Evolutionary conservation across 2,329 filamentous ascomycete species (phyloP).

Genomic region (Dryadomyces quercivorus): DNA sequence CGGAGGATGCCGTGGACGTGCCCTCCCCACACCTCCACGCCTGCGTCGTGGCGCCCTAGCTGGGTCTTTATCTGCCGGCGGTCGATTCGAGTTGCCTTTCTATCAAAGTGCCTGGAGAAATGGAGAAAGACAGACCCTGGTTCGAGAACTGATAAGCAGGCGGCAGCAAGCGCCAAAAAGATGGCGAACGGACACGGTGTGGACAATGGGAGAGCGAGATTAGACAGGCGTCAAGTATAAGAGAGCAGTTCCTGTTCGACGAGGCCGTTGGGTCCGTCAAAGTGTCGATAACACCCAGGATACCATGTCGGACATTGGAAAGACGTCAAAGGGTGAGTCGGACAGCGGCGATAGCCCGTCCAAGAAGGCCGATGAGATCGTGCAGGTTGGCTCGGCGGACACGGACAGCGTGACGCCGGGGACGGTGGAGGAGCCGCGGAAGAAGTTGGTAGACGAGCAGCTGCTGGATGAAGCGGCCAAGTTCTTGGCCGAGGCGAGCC

Average conservation of each 20-base stretch:
- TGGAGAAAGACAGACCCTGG: background rate
- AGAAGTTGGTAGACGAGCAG: background rate
- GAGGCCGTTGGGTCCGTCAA: no score
- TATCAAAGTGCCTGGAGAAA: background rate
- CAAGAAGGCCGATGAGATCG: background rate
- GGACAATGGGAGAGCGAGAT: background rate
- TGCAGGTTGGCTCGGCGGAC: background rate
- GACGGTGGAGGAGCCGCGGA: background rate
- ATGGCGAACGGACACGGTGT: background rate
- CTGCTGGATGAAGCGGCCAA: constrained; percentile 1
- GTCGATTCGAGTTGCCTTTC: background rate
- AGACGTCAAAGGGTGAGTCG: background rate
- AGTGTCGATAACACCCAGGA: no score
- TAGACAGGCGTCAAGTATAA: constrained; percentile 29
- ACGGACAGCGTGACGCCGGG: background rate
- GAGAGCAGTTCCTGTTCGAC: background rate
- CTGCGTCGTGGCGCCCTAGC: background rate
- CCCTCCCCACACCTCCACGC: background rate
- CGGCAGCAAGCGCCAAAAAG: background rate
- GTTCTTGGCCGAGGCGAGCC: background rate
- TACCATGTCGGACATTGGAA: background rate
- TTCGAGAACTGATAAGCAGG: no score
- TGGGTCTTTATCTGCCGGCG: background rate
- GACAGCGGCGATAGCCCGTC: background rate
- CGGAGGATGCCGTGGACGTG: no score